Evolutionary conservation across 192 early-diverging fungal species (phyloP).

Genomic region (Coemansia sp.): DNA sequence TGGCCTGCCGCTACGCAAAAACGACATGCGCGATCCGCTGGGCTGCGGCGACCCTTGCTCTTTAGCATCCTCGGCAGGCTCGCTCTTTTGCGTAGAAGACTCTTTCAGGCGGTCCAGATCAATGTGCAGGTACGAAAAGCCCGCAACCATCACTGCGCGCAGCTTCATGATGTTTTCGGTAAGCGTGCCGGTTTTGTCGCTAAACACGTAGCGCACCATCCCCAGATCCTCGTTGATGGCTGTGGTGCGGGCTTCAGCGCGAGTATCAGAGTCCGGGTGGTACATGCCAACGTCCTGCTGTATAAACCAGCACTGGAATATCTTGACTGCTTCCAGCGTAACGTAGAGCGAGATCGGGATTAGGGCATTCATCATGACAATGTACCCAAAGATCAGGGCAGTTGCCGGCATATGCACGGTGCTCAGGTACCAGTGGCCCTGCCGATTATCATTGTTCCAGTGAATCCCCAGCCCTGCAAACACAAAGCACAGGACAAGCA

Average conservation of each 20-base stretch:
- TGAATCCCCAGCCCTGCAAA: slow-evolving; percentile 55
- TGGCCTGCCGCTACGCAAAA: slow-evolving; percentile 6
- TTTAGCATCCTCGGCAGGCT: neutral
- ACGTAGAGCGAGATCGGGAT: slow-evolving; percentile 89
- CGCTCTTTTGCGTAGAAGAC: neutral
- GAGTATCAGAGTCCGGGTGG: slow-evolving; percentile 64
- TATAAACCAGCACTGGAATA: slow-evolving; percentile 71
- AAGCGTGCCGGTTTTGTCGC: slow-evolving; percentile 88
- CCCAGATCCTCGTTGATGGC: slow-evolving; percentile 87
- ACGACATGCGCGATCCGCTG: slow-evolving; percentile 16
- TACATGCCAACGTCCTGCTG: slow-evolving; percentile 79
- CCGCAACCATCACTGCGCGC: slow-evolving; percentile 63
- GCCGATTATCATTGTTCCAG: slow-evolving; percentile 39
- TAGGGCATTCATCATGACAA: slow-evolving; percentile 80
- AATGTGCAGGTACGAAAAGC: slow-evolving; percentile 58
- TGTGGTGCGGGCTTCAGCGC: slow-evolving; percentile 73
- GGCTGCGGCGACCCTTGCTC: neutral
- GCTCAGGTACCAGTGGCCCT: slow-evolving; percentile 57
- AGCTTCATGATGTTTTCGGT: slow-evolving; percentile 87
- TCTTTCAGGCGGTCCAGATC: slow-evolving; percentile 57
- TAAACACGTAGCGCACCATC: slow-evolving; percentile 83
- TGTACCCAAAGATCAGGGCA: slow-evolving; percentile 60
- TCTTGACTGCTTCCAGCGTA: slow-evolving; percentile 80
- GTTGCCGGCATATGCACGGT: slow-evolving; percentile 19
- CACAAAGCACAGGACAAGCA: slow-evolving; percentile 57